Percentiles rank a stretch among this genome's conserved stretches.
These are phyloP conservation scores for Arthrobotrys conoides DNA, from an alignment of 2,329 filamentous ascomycete species.

Conservation along the genomic window DNA sequence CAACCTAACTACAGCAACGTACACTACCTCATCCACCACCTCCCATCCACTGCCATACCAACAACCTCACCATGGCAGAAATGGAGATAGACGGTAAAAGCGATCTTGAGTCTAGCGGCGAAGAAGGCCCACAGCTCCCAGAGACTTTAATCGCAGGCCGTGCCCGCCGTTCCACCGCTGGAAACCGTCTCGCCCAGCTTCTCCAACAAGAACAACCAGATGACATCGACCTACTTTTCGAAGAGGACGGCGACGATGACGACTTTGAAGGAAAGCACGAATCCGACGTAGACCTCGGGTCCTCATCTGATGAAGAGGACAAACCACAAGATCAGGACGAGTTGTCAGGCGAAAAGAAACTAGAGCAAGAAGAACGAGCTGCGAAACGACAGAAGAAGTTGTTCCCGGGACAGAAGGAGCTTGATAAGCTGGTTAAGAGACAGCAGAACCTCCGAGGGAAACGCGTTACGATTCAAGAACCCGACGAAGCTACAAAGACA, in stretches of 20 bases:
- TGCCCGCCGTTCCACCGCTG: constrained; percentile 82
- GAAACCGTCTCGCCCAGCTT: constrained; percentile 84
- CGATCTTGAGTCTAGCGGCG: constrained; percentile 37
- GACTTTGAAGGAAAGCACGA: constrained; percentile 79
- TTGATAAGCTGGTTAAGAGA: constrained; percentile 52
- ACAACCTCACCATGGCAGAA: constrained; percentile 25
- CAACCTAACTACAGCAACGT: background rate
- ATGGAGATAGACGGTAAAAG: constrained; percentile 55
- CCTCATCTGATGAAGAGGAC: constrained; percentile 86
- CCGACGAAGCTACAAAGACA: constrained; percentile 13
- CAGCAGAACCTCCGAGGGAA: constrained; percentile 55
- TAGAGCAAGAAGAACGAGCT: constrained; percentile 75
- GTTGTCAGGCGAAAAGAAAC: constrained; percentile 86
- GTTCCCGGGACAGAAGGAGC: constrained; percentile 69
- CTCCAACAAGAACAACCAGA: constrained; percentile 79
- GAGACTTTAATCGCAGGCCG: constrained; percentile 82
- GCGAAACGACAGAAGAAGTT: constrained; percentile 85
- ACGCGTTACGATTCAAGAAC: constrained; percentile 55
- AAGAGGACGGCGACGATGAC: constrained; percentile 76
- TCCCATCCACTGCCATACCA: background rate
- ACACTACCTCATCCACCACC: background rate
- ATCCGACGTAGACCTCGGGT: constrained; percentile 87
- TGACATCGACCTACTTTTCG: constrained; percentile 80
- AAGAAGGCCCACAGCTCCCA: constrained; percentile 65
- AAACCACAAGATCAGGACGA: constrained; percentile 78